Conservation (phyloP, 768 basidiomycete genomes). For the Saitozyma sp. region DNA sequence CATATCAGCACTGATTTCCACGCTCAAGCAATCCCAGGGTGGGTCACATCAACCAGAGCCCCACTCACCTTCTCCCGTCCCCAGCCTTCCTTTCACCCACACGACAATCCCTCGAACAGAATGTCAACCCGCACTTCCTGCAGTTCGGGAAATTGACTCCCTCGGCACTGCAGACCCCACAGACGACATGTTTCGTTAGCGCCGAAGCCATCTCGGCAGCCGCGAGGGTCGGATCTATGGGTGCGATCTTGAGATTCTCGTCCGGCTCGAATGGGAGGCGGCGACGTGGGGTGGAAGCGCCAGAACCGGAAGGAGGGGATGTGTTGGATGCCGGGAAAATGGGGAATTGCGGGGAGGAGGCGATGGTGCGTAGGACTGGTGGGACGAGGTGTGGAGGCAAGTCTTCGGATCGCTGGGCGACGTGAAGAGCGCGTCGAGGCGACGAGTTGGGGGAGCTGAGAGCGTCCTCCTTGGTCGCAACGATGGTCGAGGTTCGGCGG, state of each 20-base stretch:
- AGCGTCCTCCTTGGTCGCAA: no score
- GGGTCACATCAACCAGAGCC: no score
- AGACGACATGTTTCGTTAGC: conserved; percentile 38
- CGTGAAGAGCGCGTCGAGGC: no score
- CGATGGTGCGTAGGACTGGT: conserved; percentile 12
- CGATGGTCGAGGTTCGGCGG: no score
- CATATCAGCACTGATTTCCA: not conserved
- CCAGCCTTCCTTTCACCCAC: conserved; percentile 35
- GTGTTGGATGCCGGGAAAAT: not conserved
- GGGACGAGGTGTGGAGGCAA: conserved; percentile 10
- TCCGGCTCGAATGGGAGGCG: conserved; percentile 16
- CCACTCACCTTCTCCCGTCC: conserved; percentile 41
- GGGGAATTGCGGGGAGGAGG: conserved; percentile 19
- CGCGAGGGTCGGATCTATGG: conserved; percentile 36
- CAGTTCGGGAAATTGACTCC: conserved; percentile 48
- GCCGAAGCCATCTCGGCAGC: conserved; percentile 39
- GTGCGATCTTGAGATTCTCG: conserved; percentile 13
- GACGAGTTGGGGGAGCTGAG: no score
- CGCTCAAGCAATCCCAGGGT: not conserved
- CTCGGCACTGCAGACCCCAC: conserved; percentile 33
- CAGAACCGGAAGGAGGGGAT: not conserved
- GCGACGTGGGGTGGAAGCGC: conserved; percentile 10
- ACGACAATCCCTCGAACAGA: conserved; percentile 44
- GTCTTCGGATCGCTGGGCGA: conserved; percentile 1
- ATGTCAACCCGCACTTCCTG: conserved; percentile 41